Conservation (phyloP, 108 stramenopile species). For the Epithemia pelagica region DNA sequence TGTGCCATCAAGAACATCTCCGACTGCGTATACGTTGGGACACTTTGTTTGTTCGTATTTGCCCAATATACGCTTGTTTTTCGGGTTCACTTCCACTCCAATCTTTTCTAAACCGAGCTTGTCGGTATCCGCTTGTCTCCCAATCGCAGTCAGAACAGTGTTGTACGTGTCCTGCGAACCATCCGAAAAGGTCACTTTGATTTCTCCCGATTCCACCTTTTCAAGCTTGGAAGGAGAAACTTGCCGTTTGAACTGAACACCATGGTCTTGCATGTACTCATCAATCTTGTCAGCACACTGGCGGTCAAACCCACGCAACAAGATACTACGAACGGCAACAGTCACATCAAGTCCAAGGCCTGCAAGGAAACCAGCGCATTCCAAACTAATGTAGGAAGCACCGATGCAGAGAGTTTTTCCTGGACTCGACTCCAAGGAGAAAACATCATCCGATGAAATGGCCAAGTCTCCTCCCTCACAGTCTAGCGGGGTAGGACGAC, state of each 20-base stretch:
- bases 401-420: slow-evolving; percentile 96
- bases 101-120: slow-evolving; percentile 81
- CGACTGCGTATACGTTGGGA: slow-evolving; percentile 96
- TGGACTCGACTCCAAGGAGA: slow-evolving; percentile 82
- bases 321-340: slow-evolving; percentile 91
- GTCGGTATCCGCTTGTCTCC: slow-evolving; percentile 85
- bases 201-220: slow-evolving; percentile 63
- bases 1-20: slow-evolving; percentile 90
- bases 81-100: slow-evolving; percentile 63
- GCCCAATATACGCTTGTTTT: slow-evolving; percentile 71
- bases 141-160: slow-evolving; percentile 90
- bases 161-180: slow-evolving; percentile 68
- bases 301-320: slow-evolving; percentile 95
- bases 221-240: slow-evolving; percentile 78
- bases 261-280: slow-evolving; percentile 77
- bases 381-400: slow-evolving; percentile 95
- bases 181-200: slow-evolving; percentile 85
- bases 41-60: slow-evolving; percentile 80
- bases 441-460: slow-evolving; percentile 93
- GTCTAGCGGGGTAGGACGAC: slow-evolving; percentile 81
- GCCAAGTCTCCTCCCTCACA: slow-evolving; percentile 91
- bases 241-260: slow-evolving; percentile 72
- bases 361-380: slow-evolving; percentile 96
- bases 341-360: slow-evolving; percentile 90
- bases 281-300: slow-evolving; percentile 89